Percentiles rank a stretch among this genome's conserved stretches.
phyloP scores from a whole-genome alignment of 2,329 filamentous ascomycete species.

The Diaporthe citriasiana region DNA sequence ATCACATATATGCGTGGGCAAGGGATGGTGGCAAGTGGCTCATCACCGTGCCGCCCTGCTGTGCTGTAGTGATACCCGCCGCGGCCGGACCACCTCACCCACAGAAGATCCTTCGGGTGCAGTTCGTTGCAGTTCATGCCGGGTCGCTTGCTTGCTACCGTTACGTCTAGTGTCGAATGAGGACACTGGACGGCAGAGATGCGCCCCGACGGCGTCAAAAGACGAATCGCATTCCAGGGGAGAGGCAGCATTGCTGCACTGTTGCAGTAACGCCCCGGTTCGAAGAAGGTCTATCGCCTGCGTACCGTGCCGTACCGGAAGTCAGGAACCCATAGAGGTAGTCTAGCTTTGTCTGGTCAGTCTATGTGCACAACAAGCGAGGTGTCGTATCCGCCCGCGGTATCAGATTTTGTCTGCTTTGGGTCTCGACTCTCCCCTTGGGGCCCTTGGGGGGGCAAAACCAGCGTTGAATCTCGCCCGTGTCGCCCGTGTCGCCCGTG shows the following conservation, averaged over 20 bases:
- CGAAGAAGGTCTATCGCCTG: constrained; percentile 16
- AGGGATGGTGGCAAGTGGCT: not conserved
- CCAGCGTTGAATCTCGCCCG: constrained; percentile 25
- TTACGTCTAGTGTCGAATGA: constrained; percentile 9
- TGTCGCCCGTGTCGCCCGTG: constrained; percentile 30
- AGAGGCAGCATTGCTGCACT: not conserved
- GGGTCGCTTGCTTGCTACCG: not conserved
- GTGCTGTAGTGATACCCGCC: constrained; percentile 6
- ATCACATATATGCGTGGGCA: constrained; percentile 13
- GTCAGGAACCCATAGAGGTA: constrained; percentile 3
- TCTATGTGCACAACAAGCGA: constrained; percentile 20
- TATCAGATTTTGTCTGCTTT: constrained; percentile 27
- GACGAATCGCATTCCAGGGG: constrained; percentile 14
- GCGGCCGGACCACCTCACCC: constrained; percentile 5
- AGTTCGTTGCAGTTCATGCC: constrained; percentile 1
- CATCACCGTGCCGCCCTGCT: not conserved
- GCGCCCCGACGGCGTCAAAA: constrained; percentile 23
- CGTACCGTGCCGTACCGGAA: constrained; percentile 11
- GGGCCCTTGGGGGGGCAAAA: constrained; percentile 6
- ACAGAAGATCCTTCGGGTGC: not conserved
- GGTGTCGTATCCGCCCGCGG: constrained; percentile 30
- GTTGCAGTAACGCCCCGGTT: constrained; percentile 9
- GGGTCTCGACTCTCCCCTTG: constrained; percentile 9
- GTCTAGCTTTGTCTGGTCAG: not conserved
- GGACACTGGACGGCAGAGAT: constrained; percentile 19